Conservation (phyloP, 345 rosid genomes). For the Citrus australasica region DNA sequence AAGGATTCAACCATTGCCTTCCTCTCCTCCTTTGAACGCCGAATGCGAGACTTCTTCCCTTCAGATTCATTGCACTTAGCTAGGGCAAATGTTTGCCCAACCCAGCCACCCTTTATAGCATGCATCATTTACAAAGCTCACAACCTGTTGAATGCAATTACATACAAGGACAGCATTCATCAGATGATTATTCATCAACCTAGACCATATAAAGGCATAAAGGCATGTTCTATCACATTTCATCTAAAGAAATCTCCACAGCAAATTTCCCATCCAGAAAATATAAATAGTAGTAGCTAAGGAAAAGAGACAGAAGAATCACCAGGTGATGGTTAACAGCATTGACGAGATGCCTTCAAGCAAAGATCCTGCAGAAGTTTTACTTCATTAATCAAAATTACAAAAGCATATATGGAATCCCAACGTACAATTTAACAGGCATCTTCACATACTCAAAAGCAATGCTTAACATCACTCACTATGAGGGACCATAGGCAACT, state of each 20-base stretch:
- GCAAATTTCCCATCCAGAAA: neutral
- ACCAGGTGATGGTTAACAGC: neutral
- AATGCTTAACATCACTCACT: neutral
- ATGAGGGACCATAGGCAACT: neutral
- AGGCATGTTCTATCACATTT: neutral
- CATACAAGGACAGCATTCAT: neutral
- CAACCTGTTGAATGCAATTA: constrained; percentile 12
- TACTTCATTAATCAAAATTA: neutral
- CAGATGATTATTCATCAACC: neutral
- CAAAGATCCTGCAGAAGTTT: neutral
- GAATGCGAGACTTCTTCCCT: constrained; percentile 73
- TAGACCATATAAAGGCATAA: neutral
- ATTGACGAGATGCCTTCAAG: neutral
- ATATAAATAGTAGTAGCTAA: neutral
- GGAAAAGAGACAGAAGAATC: neutral
- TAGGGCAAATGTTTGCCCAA: constrained; percentile 71
- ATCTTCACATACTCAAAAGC: neutral
- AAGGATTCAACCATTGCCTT: constrained; percentile 78
- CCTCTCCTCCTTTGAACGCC: constrained; percentile 94
- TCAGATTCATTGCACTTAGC: constrained; percentile 68
- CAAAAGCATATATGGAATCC: neutral
- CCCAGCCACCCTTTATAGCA: constrained; percentile 63
- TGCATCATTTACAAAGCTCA: constrained; percentile 45
- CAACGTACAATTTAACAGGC: neutral
- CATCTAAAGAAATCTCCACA: neutral